Conservation (phyloP, 1,284 basidiomycete genomes). For the Quambalaria eucalypti region DNA sequence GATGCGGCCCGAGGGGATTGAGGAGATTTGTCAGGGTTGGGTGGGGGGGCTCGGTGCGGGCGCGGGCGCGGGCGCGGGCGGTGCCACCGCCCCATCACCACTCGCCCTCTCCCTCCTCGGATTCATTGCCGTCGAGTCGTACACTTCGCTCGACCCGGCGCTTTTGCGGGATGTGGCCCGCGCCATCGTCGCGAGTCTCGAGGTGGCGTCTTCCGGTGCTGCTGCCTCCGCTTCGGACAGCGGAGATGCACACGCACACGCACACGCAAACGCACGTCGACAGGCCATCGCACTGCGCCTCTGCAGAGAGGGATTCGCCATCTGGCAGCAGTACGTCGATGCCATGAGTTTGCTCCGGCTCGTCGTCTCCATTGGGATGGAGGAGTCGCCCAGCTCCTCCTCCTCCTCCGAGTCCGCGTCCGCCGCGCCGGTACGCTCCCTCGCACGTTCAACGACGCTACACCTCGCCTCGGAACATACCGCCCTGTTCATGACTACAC, state of each 20-base stretch:
- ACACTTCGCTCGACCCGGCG: conserved; percentile 65
- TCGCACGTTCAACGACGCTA: conserved; percentile 69
- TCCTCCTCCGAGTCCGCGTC: not conserved
- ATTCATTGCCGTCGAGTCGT: conserved; percentile 71
- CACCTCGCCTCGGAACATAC: conserved; percentile 76
- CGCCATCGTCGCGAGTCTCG: conserved; percentile 54
- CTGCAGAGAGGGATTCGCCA: conserved; percentile 75
- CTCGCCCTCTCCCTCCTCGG: conserved; percentile 14
- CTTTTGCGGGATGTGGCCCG: conserved; percentile 70
- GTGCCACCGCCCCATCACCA: conserved; percentile 1
- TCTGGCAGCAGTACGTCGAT: conserved; percentile 91
- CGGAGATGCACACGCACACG: conserved; percentile 55
- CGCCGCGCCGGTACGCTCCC: conserved; percentile 13
- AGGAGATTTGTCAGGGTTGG: conserved; percentile 22
- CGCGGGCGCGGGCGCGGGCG: not conserved
- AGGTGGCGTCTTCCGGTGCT: conserved; percentile 57
- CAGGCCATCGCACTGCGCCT: conserved; percentile 75
- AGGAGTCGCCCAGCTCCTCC: conserved; percentile 56
- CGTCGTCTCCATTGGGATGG: conserved; percentile 72
- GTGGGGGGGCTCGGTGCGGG: conserved; percentile 41
- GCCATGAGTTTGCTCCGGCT: conserved; percentile 78
- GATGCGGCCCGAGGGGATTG: conserved; percentile 11
- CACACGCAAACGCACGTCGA: too few species aligned
- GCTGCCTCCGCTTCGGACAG: conserved; percentile 65
- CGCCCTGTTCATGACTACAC: conserved; percentile 85